Base-by-base conservation (phyloP, 139 green algal genomes). In the Diplosphaera chodatii region DNA sequence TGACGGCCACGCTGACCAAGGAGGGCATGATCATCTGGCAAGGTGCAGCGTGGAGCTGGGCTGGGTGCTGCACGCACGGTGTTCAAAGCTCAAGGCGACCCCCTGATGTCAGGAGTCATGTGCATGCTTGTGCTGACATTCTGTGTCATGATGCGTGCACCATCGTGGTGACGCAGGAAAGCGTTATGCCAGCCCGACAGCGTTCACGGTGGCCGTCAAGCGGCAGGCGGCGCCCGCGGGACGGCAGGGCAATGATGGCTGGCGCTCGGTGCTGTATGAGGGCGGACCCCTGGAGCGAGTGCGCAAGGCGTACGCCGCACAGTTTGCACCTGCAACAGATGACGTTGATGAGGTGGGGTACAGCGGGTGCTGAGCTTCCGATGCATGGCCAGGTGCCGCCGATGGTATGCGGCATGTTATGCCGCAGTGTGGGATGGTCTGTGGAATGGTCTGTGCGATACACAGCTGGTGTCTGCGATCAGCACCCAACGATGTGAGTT, bases 181-280 rank as follows among this genome's bases (percentile, higher is more conserved):
- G n/a, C 55, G 67, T 25, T 89, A 84, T 27, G 29, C 63, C 20
- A 81, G 72, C 40, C 71, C 86, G 16, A 87, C 77, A 29, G 83
- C 86, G 3, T 90, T 91, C 72, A 85, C 77, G 56, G 83, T 90
- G 25, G 74, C 85, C 55, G 83, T 84, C 48, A 90, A 90, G 69
- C 78, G 85, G 48, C 64, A 82, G 48, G 73, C 83, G 25, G 85
- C 78, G 10, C 86, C 86, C 10, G 72, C 78, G 66, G 48, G 16
- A 25, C 90, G 89, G 74, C 82, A 89, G 63, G 85, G 85, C 0
- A 85, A 91, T 71, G 85, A 91, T n/a, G 86, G 86, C 67, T 91
- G 86, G 86, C 84, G 85, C 71, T 85, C 77, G 67, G 86, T 90
- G 33, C 75, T 79, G 63, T 84, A 84, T 66, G 55, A 80, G 66